Base-by-base conservation (phyloP, 169 alveolate species). In the Plasmodium billcollinsi region DNA sequence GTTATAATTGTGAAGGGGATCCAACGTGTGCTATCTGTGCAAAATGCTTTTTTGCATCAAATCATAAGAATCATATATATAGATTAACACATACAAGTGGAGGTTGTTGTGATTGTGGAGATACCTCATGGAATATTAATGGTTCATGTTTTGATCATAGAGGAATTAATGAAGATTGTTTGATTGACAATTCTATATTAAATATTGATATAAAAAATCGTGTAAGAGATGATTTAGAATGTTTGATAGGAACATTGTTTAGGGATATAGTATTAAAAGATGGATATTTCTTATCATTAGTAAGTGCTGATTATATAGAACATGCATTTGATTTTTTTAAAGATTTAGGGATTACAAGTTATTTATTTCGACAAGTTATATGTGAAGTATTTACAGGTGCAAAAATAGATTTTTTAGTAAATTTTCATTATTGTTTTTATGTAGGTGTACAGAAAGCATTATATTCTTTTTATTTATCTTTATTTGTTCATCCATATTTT, bases 51-150 rank as follows among this genome's bases (percentile, higher is more conserved):
- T 75, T 89, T 47, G 63, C 39, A 21, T 73, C 91, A 0, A 74
- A 76, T 50, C 93, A 89, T 47, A 88, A 62, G 45, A 88, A 66
- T 20, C 93, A 89, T 47, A 63, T 66, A 15, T 72, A 72, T n/a
- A 63, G 54, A 7, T 43, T 89, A 15, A 89, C 90, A 24, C 86
- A 73, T 50, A 76, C 93, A 7, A 54, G 74, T 62, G 90, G 91
- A 11, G 93, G 93, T 9, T 75, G 91, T 20, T 89, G 93, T 74
- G 93, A 89, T 39, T 89, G 93, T 65, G 93, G 93, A 2, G 91
- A 89, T 58, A 69, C 88, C 0, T 62, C 89, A n/a, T 88, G 93
- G 93, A 66, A 63, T 59, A 71, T 65, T 7, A 65, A 88, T 24
- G 93, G 93, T 1, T 52, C 75, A 18, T 88, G 93, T 63, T 74